A percentile compares a stretch with the other conserved stretches of the same genome.
These are phyloP conservation scores for Didymella segeticola DNA, from an alignment of 2,329 filamentous ascomycete genomes.

Conservation along the genomic window DNA sequence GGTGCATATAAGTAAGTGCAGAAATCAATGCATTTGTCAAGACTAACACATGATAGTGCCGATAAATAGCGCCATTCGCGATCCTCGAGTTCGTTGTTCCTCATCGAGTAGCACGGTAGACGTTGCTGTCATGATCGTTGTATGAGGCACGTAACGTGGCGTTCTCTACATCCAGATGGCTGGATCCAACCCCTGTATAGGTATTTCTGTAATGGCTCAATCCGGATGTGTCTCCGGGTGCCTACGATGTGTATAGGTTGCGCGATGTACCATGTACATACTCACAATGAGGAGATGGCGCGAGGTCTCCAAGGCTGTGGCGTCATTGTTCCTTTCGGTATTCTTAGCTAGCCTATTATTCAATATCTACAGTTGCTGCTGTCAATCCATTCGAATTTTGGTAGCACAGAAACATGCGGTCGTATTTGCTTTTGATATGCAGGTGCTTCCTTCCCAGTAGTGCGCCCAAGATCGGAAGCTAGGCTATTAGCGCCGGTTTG, in stretches of 20 bases:
- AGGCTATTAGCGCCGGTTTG: conserved; percentile 1
- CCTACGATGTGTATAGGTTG: neutral
- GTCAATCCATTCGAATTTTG: neutral
- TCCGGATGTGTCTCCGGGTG: conserved; percentile 10
- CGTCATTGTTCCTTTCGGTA: neutral
- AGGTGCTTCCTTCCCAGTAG: conserved; percentile 6
- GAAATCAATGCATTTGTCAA: neutral
- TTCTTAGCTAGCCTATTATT: neutral
- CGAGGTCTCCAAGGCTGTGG: neutral
- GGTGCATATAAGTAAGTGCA: conserved; percentile 14
- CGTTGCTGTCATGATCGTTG: neutral
- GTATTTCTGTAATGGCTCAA: conserved; percentile 16
- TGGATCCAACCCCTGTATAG: conserved; percentile 2
- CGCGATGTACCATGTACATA: conserved; percentile 13
- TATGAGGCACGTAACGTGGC: conserved; percentile 5
- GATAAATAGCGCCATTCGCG: neutral
- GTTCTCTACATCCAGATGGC: conserved; percentile 2
- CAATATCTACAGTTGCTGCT: neutral
- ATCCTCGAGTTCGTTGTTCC: neutral
- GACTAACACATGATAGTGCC: conserved; percentile 10
- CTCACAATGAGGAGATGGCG: neutral
- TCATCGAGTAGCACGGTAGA: neutral
- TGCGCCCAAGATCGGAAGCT: conserved; percentile 1
- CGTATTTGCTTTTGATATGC: conserved; percentile 13
- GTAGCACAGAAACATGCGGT: neutral